These are phyloP conservation scores for Daldinia sp. DNA, from an alignment of 2,329 filamentous ascomycete genomes.

Conservation along the genomic window DNA sequence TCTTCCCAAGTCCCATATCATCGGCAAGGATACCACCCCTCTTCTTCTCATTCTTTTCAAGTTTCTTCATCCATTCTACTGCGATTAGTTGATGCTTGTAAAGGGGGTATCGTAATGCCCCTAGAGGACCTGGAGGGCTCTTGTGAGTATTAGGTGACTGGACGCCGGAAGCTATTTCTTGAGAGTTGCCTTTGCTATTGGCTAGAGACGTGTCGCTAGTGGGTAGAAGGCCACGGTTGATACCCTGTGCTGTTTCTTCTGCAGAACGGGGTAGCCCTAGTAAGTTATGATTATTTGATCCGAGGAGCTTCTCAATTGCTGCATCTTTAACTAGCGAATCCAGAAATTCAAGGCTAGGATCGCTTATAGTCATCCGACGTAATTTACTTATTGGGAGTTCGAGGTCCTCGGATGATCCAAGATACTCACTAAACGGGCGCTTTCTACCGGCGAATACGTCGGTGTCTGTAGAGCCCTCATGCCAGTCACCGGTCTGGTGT, in stretches of 20 bases:
- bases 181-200: not conserved
- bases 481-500: not conserved
- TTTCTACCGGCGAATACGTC: not conserved
- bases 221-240: not conserved
- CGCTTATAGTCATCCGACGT: not conserved
- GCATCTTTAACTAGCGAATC: not conserved
- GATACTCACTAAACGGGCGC: not conserved
- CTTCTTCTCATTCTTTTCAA: constrained; percentile 77
- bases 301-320: not conserved
- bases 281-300: not conserved
- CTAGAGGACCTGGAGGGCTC: not conserved
- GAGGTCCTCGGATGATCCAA: not conserved
- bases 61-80: constrained; percentile 79
- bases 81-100: constrained; percentile 87
- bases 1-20: constrained; percentile 88
- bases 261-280: not conserved
- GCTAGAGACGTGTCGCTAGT: too few species aligned
- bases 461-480: not conserved
- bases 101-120: constrained; percentile 57
- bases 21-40: constrained; percentile 83
- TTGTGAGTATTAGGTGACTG: not conserved
- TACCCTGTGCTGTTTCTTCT: not conserved
- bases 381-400: not conserved
- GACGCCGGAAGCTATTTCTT: not conserved
- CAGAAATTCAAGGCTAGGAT: not conserved